These are phyloP conservation scores for Xylaria sp. DNA, from an alignment of 2,329 filamentous ascomycete species.

Conservation along the genomic window DNA sequence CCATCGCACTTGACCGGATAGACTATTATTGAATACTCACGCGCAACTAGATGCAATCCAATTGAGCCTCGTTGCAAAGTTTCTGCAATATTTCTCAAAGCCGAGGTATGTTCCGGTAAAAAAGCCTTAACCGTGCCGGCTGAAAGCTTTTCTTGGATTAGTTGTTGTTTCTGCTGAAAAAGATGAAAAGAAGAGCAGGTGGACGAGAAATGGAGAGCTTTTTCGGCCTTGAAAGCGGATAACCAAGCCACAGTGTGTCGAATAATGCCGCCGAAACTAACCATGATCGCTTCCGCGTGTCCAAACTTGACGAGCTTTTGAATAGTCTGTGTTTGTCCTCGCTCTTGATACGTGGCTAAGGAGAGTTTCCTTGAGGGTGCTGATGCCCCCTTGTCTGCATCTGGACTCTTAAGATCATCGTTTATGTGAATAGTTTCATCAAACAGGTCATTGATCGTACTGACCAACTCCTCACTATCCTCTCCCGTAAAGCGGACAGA, in stretches of 20 bases:
- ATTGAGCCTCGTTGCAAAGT: constrained; percentile 40
- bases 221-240: constrained; percentile 41
- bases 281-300: constrained; percentile 38
- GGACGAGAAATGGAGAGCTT: constrained; percentile 41
- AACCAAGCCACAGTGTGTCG: constrained; percentile 45
- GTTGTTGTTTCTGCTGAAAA: constrained; percentile 25
- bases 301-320: constrained; percentile 45
- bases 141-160: constrained; percentile 40
- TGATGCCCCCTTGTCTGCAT: constrained; percentile 1
- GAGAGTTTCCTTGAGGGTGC: constrained; percentile 39
- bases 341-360: constrained; percentile 44
- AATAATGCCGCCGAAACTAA: constrained; percentile 44
- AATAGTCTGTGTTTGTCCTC: constrained; percentile 42
- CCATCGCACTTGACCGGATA: constrained; percentile 43
- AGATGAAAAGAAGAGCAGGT: constrained; percentile 46
- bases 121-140: constrained; percentile 40
- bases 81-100: constrained; percentile 42
- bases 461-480: constrained; percentile 37
- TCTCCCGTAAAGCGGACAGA: constrained; percentile 53
- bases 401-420: neutral
- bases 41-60: constrained; percentile 44
- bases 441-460: constrained; percentile 37
- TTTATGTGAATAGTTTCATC: constrained; percentile 13
- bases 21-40: constrained; percentile 47
- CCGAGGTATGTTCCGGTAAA: constrained; percentile 30